Evolutionary conservation across 1,284 basidiomycete species (phyloP), one percentile per base, ranked within the genome.

Genomic region (Peniophora sp.): DNA sequence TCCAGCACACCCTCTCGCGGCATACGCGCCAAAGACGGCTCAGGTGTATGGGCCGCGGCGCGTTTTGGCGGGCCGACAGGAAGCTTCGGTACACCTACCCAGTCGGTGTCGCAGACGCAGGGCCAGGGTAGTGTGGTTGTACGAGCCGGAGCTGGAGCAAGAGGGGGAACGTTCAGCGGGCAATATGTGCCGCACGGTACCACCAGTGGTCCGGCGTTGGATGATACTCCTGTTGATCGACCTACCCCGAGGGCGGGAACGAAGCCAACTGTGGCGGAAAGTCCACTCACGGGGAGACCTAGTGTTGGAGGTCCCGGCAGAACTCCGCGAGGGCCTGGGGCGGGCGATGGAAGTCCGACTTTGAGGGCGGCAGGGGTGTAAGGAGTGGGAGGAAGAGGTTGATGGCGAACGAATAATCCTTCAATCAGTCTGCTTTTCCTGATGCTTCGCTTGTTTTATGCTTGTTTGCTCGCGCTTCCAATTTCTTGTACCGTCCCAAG

Each of bases 191-290:
- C 27, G n/a, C n/a, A n/a, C n/a, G 27, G 27, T 32, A 32, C 27
- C 27, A 12, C n/a, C 27, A 32, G 27, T 6, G 27, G 6, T 5
- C 27, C 12, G 27, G 27, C 27, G 27, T 12, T 32, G 27, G 66
- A 68, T 39, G 67, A 68, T 47, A 64, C 64, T 3, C 66, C 66
- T 32, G 61, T 67, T 24, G 63, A 61, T 44, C 27, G 27, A 6
- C 27, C 27, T 32, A 32, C 27, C 6, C 27, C 12, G 27, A 58
- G 63, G 24, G 53, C 61, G 27, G 56, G 49, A 36, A 56, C 59
- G 23, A 32, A 51, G 47, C 55, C 55, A 12, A 51, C 55, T 39
- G 37, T 47, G 35, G 39, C 51, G 54, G 61, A 62, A 24, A 64
- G 63, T 24, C 64, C 62, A 6, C 50, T 57, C 27, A 56, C 52